Percentiles rank a stretch among this genome's conserved stretches.
phyloP scores from a whole-genome alignment of 164 flowering plant species.

The Warburgia ugandensis region DNA sequence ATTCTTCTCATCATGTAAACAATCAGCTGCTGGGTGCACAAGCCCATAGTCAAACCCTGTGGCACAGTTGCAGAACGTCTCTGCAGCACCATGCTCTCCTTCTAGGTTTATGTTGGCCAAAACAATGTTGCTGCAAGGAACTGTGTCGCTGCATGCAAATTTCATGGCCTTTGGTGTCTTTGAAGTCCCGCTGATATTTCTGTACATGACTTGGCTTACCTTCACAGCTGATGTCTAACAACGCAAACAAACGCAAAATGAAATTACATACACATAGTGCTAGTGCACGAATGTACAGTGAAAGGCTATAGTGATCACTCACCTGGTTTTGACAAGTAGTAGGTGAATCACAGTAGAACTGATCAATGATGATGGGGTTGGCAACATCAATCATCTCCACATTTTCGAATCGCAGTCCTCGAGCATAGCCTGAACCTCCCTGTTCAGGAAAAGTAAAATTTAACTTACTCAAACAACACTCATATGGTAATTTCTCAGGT shows the following conservation, averaged over 20 bases:
- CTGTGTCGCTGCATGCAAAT: conserved; percentile 88
- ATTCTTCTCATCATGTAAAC: conserved; percentile 22
- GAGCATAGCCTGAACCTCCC: conserved; percentile 93
- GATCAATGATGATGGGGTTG: conserved; percentile 94
- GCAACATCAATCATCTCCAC: conserved; percentile 72
- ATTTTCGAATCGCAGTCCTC: conserved; percentile 56
- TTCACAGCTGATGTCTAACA: conserved; percentile 74
- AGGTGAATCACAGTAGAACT: conserved; percentile 92
- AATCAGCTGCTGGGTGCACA: conserved; percentile 75
- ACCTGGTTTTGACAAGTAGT: conserved; percentile 71
- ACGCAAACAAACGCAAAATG: too few species aligned
- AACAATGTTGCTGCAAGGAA: conserved; percentile 77
- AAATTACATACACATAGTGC: too few species aligned
- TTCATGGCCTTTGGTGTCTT: conserved; percentile 66
- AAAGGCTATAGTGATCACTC: background rate
- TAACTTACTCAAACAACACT: background rate
- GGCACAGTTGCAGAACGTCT: conserved; percentile 81
- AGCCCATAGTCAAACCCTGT: conserved; percentile 55
- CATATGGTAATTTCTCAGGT: background rate
- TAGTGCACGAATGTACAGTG: too few species aligned
- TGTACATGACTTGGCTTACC: conserved; percentile 71
- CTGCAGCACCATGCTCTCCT: conserved; percentile 51
- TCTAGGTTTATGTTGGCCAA: conserved; percentile 62
- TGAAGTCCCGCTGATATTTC: conserved; percentile 78
- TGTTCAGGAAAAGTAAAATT: conserved; percentile 17